Base-by-base conservation (phyloP, 768 basidiomycete species). In the Amyloporia xantha region DNA sequence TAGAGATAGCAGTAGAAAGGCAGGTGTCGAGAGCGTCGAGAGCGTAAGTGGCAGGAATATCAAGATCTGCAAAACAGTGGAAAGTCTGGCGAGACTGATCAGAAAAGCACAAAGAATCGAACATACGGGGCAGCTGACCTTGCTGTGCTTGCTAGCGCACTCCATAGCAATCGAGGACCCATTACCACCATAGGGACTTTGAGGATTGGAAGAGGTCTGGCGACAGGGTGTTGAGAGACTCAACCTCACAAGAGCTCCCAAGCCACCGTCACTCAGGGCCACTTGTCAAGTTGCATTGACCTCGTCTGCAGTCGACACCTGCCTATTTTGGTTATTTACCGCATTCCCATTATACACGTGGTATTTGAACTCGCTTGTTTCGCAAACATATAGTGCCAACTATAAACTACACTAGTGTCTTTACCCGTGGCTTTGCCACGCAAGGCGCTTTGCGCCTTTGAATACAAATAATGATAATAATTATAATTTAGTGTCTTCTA, bases 21-120 rank as follows among this genome's bases (percentile, higher is more conserved):
- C 89, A 25, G 80, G 71, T 21, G 76, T 81, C 25, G 86, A 89
- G 47, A 92, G 76, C 11, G 91, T 91, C 41, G 86, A 86, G 51
- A 92, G 74, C 15, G 89, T 92, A 52, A 92, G 71, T 1, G 90
- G 90, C 43, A 92, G 78, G 65, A 84, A 92, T 25, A 91, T 75
- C 41, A 92, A 71, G 55, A 92, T 88, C 62, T 91, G 89, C 27
- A 86, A 60, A 51, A 78, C 86, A 37, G 86, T 91, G 9, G 82
- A 84, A 48, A 89, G 68, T 60, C 88, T 87, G 62, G 25, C 45
- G 51, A 45, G 48, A 45, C 26, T 45, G 50, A 49, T 46, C 33
- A 19, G 4, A 26, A 23, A 23, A 12, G 24, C 20, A 39, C 36
- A 19, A 19, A 11, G 38, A 17, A 20, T 24, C 11, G 33, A 33